These are phyloP conservation scores for Talaromyces adpressus DNA, from an alignment of 495 filamentous ascomycete species.

Conservation along the genomic window DNA sequence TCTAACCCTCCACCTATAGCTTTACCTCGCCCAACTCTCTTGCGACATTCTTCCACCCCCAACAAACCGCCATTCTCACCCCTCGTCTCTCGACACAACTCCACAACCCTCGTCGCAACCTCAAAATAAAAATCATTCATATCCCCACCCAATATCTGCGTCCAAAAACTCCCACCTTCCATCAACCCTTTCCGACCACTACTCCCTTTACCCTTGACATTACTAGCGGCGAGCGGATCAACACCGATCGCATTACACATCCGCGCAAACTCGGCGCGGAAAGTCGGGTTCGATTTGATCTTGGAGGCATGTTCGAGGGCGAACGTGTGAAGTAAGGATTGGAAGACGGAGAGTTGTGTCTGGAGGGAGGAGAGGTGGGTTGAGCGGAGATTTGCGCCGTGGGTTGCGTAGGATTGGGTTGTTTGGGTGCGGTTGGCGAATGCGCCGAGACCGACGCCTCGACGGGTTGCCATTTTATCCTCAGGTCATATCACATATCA, in stretches of 20 bases:
- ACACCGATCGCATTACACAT: constrained; percentile 98
- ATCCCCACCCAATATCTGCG: constrained; percentile 78
- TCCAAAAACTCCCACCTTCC: constrained; percentile 70
- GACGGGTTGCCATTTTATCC: constrained; percentile 37
- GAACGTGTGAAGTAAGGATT: constrained; percentile 86
- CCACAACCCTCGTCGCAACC: constrained; percentile 86
- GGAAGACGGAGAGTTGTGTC: constrained; percentile 93
- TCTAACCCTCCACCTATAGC: constrained; percentile 69
- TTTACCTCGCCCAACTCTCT: constrained; percentile 60
- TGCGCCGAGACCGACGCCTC: constrained; percentile 83
- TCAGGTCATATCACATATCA: background rate
- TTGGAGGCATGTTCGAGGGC: constrained; percentile 89
- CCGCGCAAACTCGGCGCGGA: constrained; percentile 93
- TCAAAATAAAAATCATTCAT: constrained; percentile 99
- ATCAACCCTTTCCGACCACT: constrained; percentile 26
- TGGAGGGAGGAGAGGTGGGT: constrained; percentile 74
- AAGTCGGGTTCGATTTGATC: constrained; percentile 89
- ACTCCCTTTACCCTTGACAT: constrained; percentile 45
- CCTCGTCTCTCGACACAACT: constrained; percentile 81
- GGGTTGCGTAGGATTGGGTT: constrained; percentile 76
- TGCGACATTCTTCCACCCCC: constrained; percentile 72
- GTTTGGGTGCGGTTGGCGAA: constrained; percentile 78
- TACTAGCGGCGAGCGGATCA: constrained; percentile 77
- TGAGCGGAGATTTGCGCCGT: constrained; percentile 76
- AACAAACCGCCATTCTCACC: constrained; percentile 90